Percentiles rank a stretch among this genome's conserved stretches.
Conservation (phyloP, 164 flowering plant species). For the Protea cynaroides region DNA sequence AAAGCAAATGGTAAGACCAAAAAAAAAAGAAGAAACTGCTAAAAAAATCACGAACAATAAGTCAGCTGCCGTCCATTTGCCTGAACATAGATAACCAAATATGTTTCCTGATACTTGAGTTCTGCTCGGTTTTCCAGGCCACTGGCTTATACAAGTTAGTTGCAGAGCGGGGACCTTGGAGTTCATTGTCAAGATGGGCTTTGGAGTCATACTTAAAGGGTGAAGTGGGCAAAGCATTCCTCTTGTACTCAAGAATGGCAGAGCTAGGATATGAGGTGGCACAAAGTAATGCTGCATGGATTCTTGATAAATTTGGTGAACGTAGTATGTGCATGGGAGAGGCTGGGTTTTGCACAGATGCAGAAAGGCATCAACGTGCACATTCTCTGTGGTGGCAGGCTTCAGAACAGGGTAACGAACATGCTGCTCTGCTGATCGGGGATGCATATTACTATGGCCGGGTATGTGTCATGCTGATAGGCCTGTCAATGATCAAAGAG, state of each 20-base stretch:
- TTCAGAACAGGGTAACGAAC: constrained; percentile 99
- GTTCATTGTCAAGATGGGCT: constrained; percentile 96
- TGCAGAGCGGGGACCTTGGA: constrained; percentile 99
- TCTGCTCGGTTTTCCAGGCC: constrained; percentile 50
- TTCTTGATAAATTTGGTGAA: constrained; percentile 90
- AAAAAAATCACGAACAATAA: too few species aligned
- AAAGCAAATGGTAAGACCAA: too few species aligned
- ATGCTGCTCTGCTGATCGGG: constrained; percentile 95
- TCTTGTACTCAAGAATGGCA: constrained; percentile 96
- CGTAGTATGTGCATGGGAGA: constrained; percentile 93
- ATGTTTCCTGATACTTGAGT: too few species aligned
- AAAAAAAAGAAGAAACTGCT: too few species aligned
- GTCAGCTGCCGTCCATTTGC: too few species aligned
- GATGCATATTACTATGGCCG: constrained; percentile 99
- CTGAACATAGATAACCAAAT: too few species aligned
- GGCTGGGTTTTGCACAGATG: constrained; percentile 80
- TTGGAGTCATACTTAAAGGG: constrained; percentile 89
- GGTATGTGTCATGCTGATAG: constrained; percentile 38
- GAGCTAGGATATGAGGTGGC: constrained; percentile 97
- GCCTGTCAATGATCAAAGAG: background rate
- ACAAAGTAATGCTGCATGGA: constrained; percentile 99
- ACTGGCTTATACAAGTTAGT: constrained; percentile 81
- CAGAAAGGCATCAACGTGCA: constrained; percentile 81
- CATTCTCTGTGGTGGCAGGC: constrained; percentile 99
- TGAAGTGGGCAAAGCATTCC: constrained; percentile 81